A percentile compares a stretch with the other conserved stretches of the same genome.
These are phyloP conservation scores for Cyclotella sp. DNA, from an alignment of 108 stramenopile species.

Conservation along the genomic window DNA sequence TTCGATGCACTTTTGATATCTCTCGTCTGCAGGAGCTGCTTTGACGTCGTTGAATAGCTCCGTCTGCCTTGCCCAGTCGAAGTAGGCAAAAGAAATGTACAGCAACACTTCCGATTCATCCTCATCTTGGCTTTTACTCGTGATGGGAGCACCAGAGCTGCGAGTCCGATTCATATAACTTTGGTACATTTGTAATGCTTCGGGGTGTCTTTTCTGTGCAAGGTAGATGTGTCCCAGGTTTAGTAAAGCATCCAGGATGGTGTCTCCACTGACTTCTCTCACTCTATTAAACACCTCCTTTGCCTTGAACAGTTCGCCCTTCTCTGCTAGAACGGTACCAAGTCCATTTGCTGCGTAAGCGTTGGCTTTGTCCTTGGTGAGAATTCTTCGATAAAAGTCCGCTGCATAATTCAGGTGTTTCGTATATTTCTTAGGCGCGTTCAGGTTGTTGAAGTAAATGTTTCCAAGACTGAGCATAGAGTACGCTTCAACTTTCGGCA, in stretches of 20 bases:
- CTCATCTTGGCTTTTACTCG: slow-evolving; percentile 79
- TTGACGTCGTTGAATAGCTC: slow-evolving; percentile 81
- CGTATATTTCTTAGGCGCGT: slow-evolving; percentile 68
- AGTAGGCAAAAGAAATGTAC: slow-evolving; percentile 89
- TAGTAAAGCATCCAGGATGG: slow-evolving; percentile 78
- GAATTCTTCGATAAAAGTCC: slow-evolving; percentile 77
- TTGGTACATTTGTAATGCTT: slow-evolving; percentile 89
- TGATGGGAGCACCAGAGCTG: slow-evolving; percentile 69
- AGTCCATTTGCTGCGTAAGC: slow-evolving; percentile 90
- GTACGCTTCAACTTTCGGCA: slow-evolving; percentile 84
- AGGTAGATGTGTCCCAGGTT: slow-evolving; percentile 90
- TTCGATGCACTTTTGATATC: slow-evolving; percentile 81
- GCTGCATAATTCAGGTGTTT: slow-evolving; percentile 83
- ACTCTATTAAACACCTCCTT: slow-evolving; percentile 90
- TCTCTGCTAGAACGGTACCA: slow-evolving; percentile 88
- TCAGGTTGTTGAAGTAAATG: slow-evolving; percentile 88
- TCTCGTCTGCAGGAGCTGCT: slow-evolving; percentile 89
- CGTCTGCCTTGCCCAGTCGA: slow-evolving; percentile 90
- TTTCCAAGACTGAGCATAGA: slow-evolving; percentile 86
- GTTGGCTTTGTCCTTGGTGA: slow-evolving; percentile 86
- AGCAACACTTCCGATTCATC: slow-evolving; percentile 80
- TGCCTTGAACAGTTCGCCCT: slow-evolving; percentile 84
- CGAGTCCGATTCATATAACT: slow-evolving; percentile 82
- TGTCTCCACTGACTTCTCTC: slow-evolving; percentile 85
- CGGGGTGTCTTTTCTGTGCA: slow-evolving; percentile 87